Evolutionary conservation across 2,329 filamentous ascomycete genomes (phyloP).

Genomic region (Ophiosphaerella herpotricha): DNA sequence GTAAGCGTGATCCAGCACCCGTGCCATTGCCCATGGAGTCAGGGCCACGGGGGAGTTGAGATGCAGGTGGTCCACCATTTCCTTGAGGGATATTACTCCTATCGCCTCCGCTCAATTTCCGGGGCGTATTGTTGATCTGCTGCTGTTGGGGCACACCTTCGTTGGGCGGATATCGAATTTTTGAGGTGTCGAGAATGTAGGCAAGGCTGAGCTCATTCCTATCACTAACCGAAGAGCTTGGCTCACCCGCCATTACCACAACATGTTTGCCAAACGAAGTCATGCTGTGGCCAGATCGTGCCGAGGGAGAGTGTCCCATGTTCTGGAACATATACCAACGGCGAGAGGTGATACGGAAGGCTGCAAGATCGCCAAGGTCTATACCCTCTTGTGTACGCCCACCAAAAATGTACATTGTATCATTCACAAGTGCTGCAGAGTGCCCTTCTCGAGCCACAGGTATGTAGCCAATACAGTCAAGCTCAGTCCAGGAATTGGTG

Average conservation of each 20-base stretch:
- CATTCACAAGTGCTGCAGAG: conserved; percentile 88
- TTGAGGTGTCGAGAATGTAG: conserved; percentile 91
- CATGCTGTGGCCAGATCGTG: conserved; percentile 96
- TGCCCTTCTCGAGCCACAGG: conserved; percentile 92
- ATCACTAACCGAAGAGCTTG: conserved; percentile 81
- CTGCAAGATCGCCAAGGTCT: conserved; percentile 90
- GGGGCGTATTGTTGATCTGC: conserved; percentile 38
- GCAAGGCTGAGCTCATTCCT: conserved; percentile 84
- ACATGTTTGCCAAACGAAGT: conserved; percentile 91
- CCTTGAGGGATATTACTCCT: conserved; percentile 48
- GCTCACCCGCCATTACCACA: conserved; percentile 90
- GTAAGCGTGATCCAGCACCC: conserved; percentile 59
- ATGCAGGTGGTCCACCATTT: conserved; percentile 32
- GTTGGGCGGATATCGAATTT: conserved; percentile 89
- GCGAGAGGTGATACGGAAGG: conserved; percentile 78
- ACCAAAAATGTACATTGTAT: conserved; percentile 99
- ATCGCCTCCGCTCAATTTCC: conserved; percentile 55
- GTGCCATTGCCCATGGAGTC: conserved; percentile 33
- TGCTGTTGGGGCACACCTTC: conserved; percentile 56
- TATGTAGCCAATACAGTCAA: conserved; percentile 98
- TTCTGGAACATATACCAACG: conserved; percentile 99
- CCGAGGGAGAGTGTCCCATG: conserved; percentile 94
- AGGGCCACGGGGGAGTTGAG: conserved; percentile 43
- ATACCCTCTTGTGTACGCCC: conserved; percentile 91
- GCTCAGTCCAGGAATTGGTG: conserved; percentile 79